Evolutionary conservation across 805 yeast genomes (phyloP), one percentile per base, ranked within the genome.

Genomic region (Metschnikowia henanensis): DNA sequence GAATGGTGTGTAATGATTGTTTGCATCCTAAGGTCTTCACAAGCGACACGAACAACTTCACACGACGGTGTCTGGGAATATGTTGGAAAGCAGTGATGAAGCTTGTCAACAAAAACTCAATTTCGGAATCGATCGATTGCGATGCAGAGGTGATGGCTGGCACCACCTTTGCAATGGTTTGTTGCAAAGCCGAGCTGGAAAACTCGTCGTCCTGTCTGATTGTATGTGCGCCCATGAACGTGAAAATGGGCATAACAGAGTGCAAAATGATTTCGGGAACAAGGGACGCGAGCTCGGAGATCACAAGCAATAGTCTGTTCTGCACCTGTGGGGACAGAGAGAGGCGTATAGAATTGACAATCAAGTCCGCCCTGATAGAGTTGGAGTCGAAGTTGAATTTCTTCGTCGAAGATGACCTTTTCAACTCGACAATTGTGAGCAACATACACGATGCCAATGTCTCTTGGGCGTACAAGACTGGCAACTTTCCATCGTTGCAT

Each of bases 241-340:
- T 94, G 72, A 94, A 94, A 39, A 94, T 92, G n/a, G 99, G 99
- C 99, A 94, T 94, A 7, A 94, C 96, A 2, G 97, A 87, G 66
- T 94, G 98, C 41, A 94, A 71, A 22, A 94, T 90, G 23, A 86
- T 80, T 58, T 92, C 97, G 7, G 98, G 97, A 10, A 92, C 87
- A 43, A 94, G 68, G 0, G 89, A 73, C 0, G 98, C 98, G 53
- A 94, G 70, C 37, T 89, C 84, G 2, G 97, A 86, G 53, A 94
- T 82, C 21, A 94, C 92, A 46, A 92, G 70, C 46, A 94, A 70
- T 39, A 92, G 68, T 53, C 90, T 79, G 67, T 94, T 94, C 67
- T 94, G 99, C 21, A 91, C 95, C 64, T 92, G 98, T 2, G 97
- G 98, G 22, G 96, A 87, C 34, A 81, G 77, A 1, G 97, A 84